Base-by-base conservation (phyloP, 768 basidiomycete species). In the Mycena polygramma region DNA sequence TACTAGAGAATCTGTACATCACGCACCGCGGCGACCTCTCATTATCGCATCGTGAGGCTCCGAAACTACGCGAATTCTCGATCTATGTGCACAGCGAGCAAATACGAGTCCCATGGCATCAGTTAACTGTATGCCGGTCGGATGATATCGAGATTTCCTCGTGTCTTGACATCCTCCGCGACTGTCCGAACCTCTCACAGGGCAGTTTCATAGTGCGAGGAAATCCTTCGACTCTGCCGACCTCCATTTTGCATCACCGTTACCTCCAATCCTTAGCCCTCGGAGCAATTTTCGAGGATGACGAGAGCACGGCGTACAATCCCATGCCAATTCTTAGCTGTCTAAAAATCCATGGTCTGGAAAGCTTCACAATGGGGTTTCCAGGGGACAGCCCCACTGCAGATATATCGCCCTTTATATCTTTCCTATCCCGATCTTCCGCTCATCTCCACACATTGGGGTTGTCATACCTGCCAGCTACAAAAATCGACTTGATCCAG, bases 121-220 rank as follows among this genome's bases (percentile, higher is more conserved):
- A 66, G 36, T 17, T 66, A 11, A 57, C 54, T 22, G 39, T n/a
- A 19, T 39, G 48, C 19, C 35, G n/a, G 3, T 10, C 30, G 8
- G 36, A 11, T 15, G 2, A 15, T n/a, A 66, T 51, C 35, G 15
- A 20, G 8, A 7, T 39, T 49, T 0, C 14, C 13, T 10, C 1
- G 5, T 66, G 55, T 46, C 14, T 49, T 15, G n/a, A 36, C 35
- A 57, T 66, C 22, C 2, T 66, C 2, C 54, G 45, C 22, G 11
- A 49, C 15, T n/a, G 55, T 15, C 13, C 54, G 14, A 57, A 57
- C 14, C 64, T 66, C 13, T 8, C 57, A 11, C 55, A 66, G 2
- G 54, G 20, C 17, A 49, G n/a, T 15, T 36, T 65, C 10, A 36
- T 24, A 37, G 10, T 49, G 9, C 20, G 4, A 10, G 36, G 2